Evolutionary conservation across 106 monocot genomes (phyloP), one percentile per base, ranked within the genome.

Genomic region (Acorus gramineus): DNA sequence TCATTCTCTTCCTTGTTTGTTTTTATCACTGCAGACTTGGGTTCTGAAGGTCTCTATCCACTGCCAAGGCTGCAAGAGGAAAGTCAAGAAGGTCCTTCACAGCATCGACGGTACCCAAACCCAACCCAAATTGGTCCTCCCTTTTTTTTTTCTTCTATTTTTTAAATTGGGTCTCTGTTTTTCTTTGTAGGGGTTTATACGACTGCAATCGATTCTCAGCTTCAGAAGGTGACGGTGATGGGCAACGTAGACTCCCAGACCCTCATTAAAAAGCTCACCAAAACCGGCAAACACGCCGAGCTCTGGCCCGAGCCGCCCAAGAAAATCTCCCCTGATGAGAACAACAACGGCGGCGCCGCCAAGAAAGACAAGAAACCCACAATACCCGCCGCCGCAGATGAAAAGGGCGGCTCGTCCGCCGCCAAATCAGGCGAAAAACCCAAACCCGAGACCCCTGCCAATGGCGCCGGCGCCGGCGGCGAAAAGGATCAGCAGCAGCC

Each of bases 281-380:
- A 82, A 67, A 71, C 73, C 3, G 90, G 95, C 11, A 95, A 90
- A 78, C 84, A 85, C 59, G 90, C 90, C 49, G 84, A 90, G 80
- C 75, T 82, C 55, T 86, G 77, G 81, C 89, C 81, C 45, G 84
- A 94, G 71, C 79, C 69, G 50, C 59, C 70, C 8, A 69, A 49
- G 46, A 68, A 66, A 6, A 28, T 28, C 28, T 28, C 28, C 28
- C 28, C 28, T 28, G 28, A 28, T 28, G 56, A 69, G 44, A 59
- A 63, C 3, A 28, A 53, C 42, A 44, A 14, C 42, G 46, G 59
- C 7, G 53, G 55, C 8, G 62, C 50, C 9, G 58, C 54, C 5
- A 69, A 72, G 28, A 72, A 69, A 44, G 72, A 72, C 42, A 66
- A 47, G 46, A 76, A 58, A 14, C 43, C 42, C 3, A 3, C 44